phyloP scores from a whole-genome alignment of 1,284 basidiomycete genomes.

The Testicularia cyperi region DNA sequence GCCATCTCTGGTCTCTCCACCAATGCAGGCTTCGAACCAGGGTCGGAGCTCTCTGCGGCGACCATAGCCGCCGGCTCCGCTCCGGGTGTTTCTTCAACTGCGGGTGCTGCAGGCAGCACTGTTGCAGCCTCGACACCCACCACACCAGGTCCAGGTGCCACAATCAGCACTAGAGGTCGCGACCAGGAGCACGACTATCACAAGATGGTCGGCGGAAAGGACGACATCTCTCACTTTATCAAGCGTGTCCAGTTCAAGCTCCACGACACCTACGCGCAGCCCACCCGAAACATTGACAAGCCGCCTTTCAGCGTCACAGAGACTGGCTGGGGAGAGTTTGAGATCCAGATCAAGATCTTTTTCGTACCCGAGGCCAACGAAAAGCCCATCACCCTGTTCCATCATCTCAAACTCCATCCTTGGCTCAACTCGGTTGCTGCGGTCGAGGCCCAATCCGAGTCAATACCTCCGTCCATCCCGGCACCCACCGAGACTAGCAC shows the following conservation, averaged over 20 bases:
- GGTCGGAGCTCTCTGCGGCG: slow-evolving; percentile 22
- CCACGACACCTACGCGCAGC: slow-evolving; percentile 93
- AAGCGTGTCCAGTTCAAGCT: slow-evolving; percentile 96
- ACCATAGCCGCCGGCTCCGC: slow-evolving; percentile 7
- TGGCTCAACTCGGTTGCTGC: slow-evolving; percentile 71
- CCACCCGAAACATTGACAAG: slow-evolving; percentile 84
- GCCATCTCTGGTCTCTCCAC: slow-evolving; percentile 18
- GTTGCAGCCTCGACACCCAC: neutral
- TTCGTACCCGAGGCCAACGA: slow-evolving; percentile 90
- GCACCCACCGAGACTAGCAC: too few species aligned
- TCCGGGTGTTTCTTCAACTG: neutral
- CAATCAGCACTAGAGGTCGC: slow-evolving; percentile 49
- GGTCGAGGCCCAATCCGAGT: too few species aligned
- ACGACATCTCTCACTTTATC: slow-evolving; percentile 58
- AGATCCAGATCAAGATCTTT: slow-evolving; percentile 87
- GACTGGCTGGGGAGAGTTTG: slow-evolving; percentile 99
- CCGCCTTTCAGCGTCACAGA: slow-evolving; percentile 92
- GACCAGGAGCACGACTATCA: slow-evolving; percentile 55
- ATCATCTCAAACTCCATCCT: slow-evolving; percentile 94
- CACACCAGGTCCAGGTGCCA: neutral
- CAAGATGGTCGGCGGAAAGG: slow-evolving; percentile 56
- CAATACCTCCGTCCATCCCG: slow-evolving; percentile 47
- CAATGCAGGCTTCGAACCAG: slow-evolving; percentile 15
- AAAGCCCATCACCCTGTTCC: slow-evolving; percentile 81
- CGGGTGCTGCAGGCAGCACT: slow-evolving; percentile 5